Percentiles rank a stretch among this genome's conserved stretches.
phyloP scores from a whole-genome alignment of 2,329 filamentous ascomycete species.

The Diaporthe amygdali region DNA sequence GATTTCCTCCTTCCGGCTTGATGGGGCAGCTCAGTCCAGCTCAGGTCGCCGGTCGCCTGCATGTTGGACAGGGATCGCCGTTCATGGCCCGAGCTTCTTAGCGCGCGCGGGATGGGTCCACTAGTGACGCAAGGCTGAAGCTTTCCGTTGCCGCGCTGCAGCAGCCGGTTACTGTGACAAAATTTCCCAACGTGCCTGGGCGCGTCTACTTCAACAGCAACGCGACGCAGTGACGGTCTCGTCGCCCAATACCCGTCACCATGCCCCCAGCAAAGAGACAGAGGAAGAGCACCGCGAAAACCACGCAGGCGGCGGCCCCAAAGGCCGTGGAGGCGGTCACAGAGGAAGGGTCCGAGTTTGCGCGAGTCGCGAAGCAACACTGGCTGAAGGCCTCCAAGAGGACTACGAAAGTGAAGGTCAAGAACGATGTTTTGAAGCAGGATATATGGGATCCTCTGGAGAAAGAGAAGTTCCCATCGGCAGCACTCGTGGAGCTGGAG shows the following conservation, averaged over 20 bases:
- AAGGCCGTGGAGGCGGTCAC: slow-evolving; percentile 73
- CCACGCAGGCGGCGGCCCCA: slow-evolving; percentile 55
- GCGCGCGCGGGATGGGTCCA: slow-evolving; percentile 7
- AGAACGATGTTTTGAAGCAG: slow-evolving; percentile 84
- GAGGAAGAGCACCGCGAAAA: slow-evolving; percentile 55
- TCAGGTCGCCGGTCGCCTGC: not conserved
- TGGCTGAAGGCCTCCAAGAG: slow-evolving; percentile 76
- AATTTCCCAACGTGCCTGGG: slow-evolving; percentile 17
- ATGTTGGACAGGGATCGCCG: not conserved
- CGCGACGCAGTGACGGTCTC: slow-evolving; percentile 24
- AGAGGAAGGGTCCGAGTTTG: slow-evolving; percentile 66
- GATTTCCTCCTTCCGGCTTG: not conserved
- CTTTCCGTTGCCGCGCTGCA: not conserved
- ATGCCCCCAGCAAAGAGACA: slow-evolving; percentile 68
- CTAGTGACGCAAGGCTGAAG: slow-evolving; percentile 19
- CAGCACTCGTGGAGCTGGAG: slow-evolving; percentile 82
- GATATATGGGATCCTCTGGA: slow-evolving; percentile 91
- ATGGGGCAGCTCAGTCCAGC: not conserved
- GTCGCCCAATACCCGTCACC: slow-evolving; percentile 25
- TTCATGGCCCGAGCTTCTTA: slow-evolving; percentile 9
- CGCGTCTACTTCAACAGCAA: slow-evolving; percentile 16
- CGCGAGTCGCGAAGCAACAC: slow-evolving; percentile 79
- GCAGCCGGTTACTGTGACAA: slow-evolving; percentile 6
- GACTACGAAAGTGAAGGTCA: slow-evolving; percentile 65
- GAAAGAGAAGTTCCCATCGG: slow-evolving; percentile 77